phyloP scores from a whole-genome alignment of 2,329 filamentous ascomycete genomes.

The Bimuria novae-zelandiae region DNA sequence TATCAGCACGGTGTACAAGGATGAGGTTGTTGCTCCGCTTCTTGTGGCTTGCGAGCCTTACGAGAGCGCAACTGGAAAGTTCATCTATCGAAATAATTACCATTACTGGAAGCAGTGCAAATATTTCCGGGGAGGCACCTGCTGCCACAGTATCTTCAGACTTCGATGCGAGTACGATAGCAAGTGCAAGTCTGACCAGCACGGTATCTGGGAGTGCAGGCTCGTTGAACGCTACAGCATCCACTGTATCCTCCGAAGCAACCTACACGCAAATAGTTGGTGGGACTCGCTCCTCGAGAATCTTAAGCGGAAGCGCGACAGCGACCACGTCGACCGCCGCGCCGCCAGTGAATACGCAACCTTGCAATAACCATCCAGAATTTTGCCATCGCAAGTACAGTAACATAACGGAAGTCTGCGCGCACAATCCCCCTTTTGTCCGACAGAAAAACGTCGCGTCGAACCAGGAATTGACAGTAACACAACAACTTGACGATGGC shows the following conservation, averaged over 20 bases:
- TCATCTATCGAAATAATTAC: slow-evolving; percentile 29
- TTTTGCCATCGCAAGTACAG: slow-evolving; percentile 47
- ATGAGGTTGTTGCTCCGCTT: slow-evolving; percentile 25
- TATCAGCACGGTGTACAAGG: slow-evolving; percentile 22
- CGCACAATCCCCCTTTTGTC: slow-evolving; percentile 48
- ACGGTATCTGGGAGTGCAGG: slow-evolving; percentile 19
- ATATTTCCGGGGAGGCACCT: slow-evolving; percentile 24
- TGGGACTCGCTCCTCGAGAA: slow-evolving; percentile 12
- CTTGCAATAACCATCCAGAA: slow-evolving; percentile 49
- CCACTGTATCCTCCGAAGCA: slow-evolving; percentile 20
- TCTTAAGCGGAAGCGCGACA: slow-evolving; percentile 27
- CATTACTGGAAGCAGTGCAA: slow-evolving; percentile 26
- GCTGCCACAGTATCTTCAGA: slow-evolving; percentile 32
- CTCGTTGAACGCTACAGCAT: slow-evolving; percentile 29
- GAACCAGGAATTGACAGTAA: slow-evolving; percentile 46
- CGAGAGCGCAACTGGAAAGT: slow-evolving; percentile 22
- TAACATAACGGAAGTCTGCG: slow-evolving; percentile 49
- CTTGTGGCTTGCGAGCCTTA: slow-evolving; percentile 31
- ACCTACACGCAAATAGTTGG: slow-evolving; percentile 36
- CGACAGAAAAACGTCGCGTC: slow-evolving; percentile 39
- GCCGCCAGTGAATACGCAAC: slow-evolving; percentile 45
- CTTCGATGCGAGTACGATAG: slow-evolving; percentile 35
- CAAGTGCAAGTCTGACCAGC: slow-evolving; percentile 14
- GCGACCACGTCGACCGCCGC: slow-evolving; percentile 32
- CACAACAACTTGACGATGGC: slow-evolving; percentile 47